These are phyloP conservation scores for Cytospora piceicola DNA, from an alignment of 2,329 filamentous ascomycete genomes.

Conservation along the genomic window DNA sequence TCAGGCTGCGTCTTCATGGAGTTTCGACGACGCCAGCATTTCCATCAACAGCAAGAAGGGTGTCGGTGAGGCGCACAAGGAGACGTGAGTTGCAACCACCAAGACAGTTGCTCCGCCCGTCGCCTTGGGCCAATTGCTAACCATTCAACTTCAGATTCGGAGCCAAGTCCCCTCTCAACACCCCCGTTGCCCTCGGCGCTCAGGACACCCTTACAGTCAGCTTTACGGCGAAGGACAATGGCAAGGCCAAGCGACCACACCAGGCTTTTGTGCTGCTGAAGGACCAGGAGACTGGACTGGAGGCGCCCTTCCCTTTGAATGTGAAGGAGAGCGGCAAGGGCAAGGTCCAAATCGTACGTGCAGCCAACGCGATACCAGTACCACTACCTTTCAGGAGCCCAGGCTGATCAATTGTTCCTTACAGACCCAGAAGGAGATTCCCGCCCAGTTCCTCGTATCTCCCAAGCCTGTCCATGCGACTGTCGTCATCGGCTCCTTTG, in stretches of 20 bases:
- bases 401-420: constrained; percentile 36
- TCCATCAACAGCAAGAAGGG: constrained; percentile 69
- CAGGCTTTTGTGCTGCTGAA: constrained; percentile 88
- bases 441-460: constrained; percentile 75
- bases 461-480: constrained; percentile 74
- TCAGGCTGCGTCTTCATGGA: constrained; percentile 66
- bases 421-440: constrained; percentile 87
- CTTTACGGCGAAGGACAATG: constrained; percentile 79
- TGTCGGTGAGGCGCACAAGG: constrained; percentile 57
- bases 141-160: constrained; percentile 55
- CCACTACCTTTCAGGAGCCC: background rate
- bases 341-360: constrained; percentile 78
- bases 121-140: constrained; percentile 32
- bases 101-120: background rate
- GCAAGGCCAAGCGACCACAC: constrained; percentile 81
- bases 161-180: constrained; percentile 62
- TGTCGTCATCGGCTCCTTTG: constrained; percentile 85
- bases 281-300: constrained; percentile 75
- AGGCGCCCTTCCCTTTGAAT: constrained; percentile 82
- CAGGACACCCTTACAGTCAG: constrained; percentile 79
- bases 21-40: constrained; percentile 73
- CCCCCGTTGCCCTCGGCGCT: constrained; percentile 66
- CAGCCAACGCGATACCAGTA: constrained; percentile 9
- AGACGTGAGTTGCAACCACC: constrained; percentile 59
- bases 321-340: constrained; percentile 89